A percentile compares a stretch with the other conserved stretches of the same genome.
These are phyloP conservation scores for Trichoderma oligosporum DNA, from an alignment of 2,329 filamentous ascomycete genomes.

Conservation along the genomic window DNA sequence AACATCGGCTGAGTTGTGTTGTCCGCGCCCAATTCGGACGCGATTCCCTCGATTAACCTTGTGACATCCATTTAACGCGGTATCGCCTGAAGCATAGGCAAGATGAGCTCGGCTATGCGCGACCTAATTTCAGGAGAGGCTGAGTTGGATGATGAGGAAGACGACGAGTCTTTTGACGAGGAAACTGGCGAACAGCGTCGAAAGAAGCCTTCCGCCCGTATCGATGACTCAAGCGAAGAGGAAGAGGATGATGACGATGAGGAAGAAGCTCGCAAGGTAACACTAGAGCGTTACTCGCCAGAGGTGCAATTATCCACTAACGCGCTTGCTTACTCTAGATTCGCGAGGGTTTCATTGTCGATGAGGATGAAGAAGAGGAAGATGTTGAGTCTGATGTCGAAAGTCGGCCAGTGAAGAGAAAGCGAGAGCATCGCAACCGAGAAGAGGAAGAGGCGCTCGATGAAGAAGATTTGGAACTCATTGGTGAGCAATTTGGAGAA, in stretches of 20 bases:
- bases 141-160: constrained; percentile 79
- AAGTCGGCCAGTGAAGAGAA: constrained; percentile 60
- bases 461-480: constrained; percentile 93
- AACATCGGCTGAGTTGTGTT: constrained; percentile 2
- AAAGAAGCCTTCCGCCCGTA: constrained; percentile 36
- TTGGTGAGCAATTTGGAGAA: constrained; percentile 73
- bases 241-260: constrained; percentile 91
- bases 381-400: constrained; percentile 55
- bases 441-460: constrained; percentile 87
- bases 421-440: constrained; percentile 71
- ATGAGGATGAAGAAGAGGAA: constrained; percentile 78
- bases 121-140: constrained; percentile 82
- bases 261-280: constrained; percentile 73
- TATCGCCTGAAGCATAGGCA: constrained; percentile 23
- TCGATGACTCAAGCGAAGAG: constrained; percentile 87
- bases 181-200: constrained; percentile 59
- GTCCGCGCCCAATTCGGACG: constrained; percentile 11
- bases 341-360: constrained; percentile 92
- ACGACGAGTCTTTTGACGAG: constrained; percentile 79
- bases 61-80: constrained; percentile 13
- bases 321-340: constrained; percentile 51
- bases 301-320: neutral
- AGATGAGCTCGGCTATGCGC: constrained; percentile 64
- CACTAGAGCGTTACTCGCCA: constrained; percentile 22
- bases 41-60: constrained; percentile 7